Evolutionary conservation across 768 basidiomycete species (phyloP), one percentile per base, ranked within the genome.

Genomic region (Crepidotus variabilis): DNA sequence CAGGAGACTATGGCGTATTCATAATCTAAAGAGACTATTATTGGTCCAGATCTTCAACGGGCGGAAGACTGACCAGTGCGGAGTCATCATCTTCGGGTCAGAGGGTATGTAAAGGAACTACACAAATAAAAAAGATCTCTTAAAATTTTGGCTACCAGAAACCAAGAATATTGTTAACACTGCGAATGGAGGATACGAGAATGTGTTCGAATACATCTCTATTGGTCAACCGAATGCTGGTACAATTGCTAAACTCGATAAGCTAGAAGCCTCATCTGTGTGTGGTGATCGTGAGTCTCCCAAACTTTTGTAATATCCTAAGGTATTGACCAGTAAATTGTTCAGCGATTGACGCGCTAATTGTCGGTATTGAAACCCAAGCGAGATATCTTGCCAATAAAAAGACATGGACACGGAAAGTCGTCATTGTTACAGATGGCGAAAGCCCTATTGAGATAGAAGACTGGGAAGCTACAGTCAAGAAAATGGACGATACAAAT

Each of bases 11-110:
- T 32, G 34, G 33, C 23, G n/a, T 28, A 43, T 16, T n/a, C 14
- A 43, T 28, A 28, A 28, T 28, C 3, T 4, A 8, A 28, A 16
- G 51, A 18, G 16, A 52, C 50, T 47, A 52, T 36, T 24, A 55
- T 52, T 28, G 43, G 48, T 47, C 23, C 16, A 98, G 95, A 94
- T 98, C 61, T 94, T 86, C 66, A 85, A 90, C 61, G 90, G 88
- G 13, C 80, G 95, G 43, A 97, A 96, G 75, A 98, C 95, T 9
- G 95, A 96, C 66, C 86, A 92, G 66, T 92, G 93, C 67, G 92
- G 93, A n/a, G 83, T 98, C 24, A 80, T 97, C 48, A 71, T 87
- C 2, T 94, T 93, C 64, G 95, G 92, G n/a, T 84, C 88, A 1
- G 85, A 92, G 69, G 83, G 93, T 78, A 60, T 47, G 56, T 28